Conservation (phyloP, 495 filamentous ascomycete species). For the Penicillium turbatum region DNA sequence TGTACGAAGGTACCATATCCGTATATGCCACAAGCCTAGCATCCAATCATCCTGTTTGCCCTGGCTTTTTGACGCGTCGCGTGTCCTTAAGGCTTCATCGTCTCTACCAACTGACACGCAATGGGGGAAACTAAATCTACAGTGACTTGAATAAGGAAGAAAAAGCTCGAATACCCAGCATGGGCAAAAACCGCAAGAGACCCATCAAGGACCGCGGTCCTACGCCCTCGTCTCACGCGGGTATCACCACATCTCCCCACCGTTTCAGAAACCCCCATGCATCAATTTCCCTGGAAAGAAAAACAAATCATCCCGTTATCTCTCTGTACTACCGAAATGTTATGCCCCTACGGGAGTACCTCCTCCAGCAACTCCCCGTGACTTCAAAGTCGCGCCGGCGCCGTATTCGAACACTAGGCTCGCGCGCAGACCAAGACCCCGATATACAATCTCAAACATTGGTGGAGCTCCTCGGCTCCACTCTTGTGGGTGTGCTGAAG, state of each 20-base stretch:
- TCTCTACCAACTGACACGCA: neutral
- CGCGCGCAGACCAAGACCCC: constrained; percentile 1
- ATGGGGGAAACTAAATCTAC: neutral
- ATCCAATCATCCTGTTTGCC: neutral
- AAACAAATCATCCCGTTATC: constrained; percentile 59
- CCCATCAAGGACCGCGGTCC: constrained; percentile 29
- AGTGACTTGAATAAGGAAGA: neutral
- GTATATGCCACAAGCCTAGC: neutral
- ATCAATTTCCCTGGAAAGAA: constrained; percentile 7
- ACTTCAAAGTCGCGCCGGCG: constrained; percentile 51
- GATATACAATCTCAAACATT: constrained; percentile 23
- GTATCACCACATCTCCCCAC: constrained; percentile 15
- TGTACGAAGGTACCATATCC: neutral
- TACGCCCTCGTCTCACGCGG: constrained; percentile 18
- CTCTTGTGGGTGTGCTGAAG: constrained; percentile 55
- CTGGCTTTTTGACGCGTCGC: neutral
- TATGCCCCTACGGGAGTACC: constrained; percentile 66
- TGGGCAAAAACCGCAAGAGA: constrained; percentile 46
- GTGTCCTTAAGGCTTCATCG: neutral
- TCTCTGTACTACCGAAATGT: constrained; percentile 68
- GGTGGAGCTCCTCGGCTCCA: constrained; percentile 59
- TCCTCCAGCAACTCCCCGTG: constrained; percentile 50
- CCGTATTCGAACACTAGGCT: constrained; percentile 38
- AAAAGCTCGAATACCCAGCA: constrained; percentile 3
- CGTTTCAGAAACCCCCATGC: constrained; percentile 17